These are phyloP conservation scores for Scytalidium lignicola DNA, from an alignment of 2,329 filamentous ascomycete genomes.

Conservation along the genomic window DNA sequence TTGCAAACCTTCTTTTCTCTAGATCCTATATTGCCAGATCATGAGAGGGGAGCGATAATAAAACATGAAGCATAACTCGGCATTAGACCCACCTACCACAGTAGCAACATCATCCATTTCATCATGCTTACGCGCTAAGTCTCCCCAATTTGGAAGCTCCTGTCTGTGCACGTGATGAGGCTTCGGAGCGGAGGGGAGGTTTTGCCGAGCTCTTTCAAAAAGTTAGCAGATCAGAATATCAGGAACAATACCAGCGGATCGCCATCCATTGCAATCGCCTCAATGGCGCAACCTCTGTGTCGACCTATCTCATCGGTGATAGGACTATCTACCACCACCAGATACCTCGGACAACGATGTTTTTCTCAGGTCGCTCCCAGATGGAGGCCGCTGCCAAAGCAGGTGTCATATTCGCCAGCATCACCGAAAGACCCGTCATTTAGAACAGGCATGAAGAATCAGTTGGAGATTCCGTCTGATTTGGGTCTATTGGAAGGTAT, in stretches of 20 bases:
- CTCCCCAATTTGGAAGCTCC: not conserved
- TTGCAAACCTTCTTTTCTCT: too few species aligned
- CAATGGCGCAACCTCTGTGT: constrained; percentile 20
- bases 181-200: not conserved
- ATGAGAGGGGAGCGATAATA: not conserved
- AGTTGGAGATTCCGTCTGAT: constrained; percentile 15
- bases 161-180: not conserved
- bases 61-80: not conserved
- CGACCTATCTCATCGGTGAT: constrained; percentile 15
- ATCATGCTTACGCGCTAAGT: not conserved
- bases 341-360: constrained; percentile 10
- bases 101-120: not conserved
- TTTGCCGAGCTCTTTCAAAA: not conserved
- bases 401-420: not conserved
- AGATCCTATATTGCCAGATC: too few species aligned
- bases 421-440: constrained; percentile 12
- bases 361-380: constrained; percentile 16
- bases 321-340: constrained; percentile 4
- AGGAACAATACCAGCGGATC: not conserved
- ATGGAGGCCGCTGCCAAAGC: constrained; percentile 1
- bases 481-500: constrained; percentile 22
- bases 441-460: constrained; percentile 5
- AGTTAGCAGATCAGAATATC: not conserved
- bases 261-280: not conserved
- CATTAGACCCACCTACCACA: not conserved